Evolutionary conservation across 768 basidiomycete species (phyloP).

Genomic region (Fistulinella prunicolor): DNA sequence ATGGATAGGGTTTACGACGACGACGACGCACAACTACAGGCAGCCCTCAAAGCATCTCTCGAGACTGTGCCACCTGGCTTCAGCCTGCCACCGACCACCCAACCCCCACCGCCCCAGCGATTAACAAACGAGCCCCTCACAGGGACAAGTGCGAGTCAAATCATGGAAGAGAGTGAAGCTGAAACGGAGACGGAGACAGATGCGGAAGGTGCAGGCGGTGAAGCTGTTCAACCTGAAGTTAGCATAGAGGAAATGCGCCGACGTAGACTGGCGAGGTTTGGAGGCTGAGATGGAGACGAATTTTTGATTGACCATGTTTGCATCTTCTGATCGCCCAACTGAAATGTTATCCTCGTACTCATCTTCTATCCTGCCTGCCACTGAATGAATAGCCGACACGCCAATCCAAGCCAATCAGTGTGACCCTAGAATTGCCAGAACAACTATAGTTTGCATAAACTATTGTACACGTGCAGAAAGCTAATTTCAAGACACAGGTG

Average conservation of each 20-base stretch:
- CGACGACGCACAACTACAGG: slow-evolving; percentile 84
- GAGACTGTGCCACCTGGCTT: slow-evolving; percentile 59
- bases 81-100: slow-evolving; percentile 30
- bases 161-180: slow-evolving; percentile 11
- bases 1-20: slow-evolving; percentile 68
- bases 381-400: too few species aligned
- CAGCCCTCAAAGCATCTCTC: slow-evolving; percentile 80
- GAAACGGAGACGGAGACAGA: slow-evolving; percentile 40
- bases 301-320: not conserved
- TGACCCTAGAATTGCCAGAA: too few species aligned
- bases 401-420: too few species aligned
- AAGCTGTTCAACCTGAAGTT: slow-evolving; percentile 30
- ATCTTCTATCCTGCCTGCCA: too few species aligned
- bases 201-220: slow-evolving; percentile 7
- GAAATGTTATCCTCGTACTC: not conserved
- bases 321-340: not conserved
- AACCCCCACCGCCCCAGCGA: slow-evolving; percentile 16
- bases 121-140: slow-evolving; percentile 6
- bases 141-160: slow-evolving; percentile 9
- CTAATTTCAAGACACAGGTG: slow-evolving; percentile 8
- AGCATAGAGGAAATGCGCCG: slow-evolving; percentile 66
- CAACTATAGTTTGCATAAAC: not conserved
- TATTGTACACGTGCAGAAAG: not conserved
- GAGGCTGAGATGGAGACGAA: slow-evolving; percentile 32
- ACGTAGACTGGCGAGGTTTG: slow-evolving; percentile 64